phyloP scores from a whole-genome alignment of 371 early-diverging fungal species.

The Choanephora cucurbitarum region DNA sequence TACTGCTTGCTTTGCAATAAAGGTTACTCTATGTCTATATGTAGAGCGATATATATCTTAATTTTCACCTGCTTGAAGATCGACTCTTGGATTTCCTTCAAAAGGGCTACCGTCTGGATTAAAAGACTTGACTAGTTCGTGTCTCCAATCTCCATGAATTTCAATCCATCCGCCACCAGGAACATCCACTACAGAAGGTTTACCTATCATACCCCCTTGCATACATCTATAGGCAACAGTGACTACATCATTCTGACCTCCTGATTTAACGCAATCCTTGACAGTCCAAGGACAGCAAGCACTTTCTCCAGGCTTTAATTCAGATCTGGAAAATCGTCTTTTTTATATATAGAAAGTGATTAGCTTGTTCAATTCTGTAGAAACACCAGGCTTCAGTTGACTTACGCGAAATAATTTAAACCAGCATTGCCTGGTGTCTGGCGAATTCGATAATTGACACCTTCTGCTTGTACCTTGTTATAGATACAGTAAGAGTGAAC shows the following conservation, averaged over 20 bases:
- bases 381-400: not conserved
- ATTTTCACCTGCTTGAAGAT: conserved; percentile 3
- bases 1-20: too few relatives aligned
- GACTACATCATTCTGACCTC: not conserved
- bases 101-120: conserved; percentile 3
- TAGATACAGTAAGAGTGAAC: not conserved
- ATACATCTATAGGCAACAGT: not conserved
- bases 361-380: too few relatives aligned
- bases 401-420: conserved; percentile 2
- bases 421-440: not conserved
- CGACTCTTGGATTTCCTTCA: not conserved
- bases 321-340: not conserved
- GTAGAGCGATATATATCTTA: too few relatives aligned
- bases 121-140: not conserved
- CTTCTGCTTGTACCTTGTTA: not conserved
- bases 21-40: too few relatives aligned
- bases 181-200: not conserved
- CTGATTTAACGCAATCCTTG: conserved; percentile 1
- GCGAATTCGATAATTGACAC: not conserved
- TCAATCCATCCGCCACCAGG: conserved; percentile 10
- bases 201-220: not conserved
- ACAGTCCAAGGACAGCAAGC: conserved; percentile 4
- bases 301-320: conserved; percentile 2
- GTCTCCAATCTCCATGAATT: not conserved
- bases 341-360: not conserved